A percentile compares a stretch with the other conserved stretches of the same genome.
phyloP scores from a whole-genome alignment of 1,284 basidiomycete species.

The Ceratorhiza oryzae-sativae region DNA sequence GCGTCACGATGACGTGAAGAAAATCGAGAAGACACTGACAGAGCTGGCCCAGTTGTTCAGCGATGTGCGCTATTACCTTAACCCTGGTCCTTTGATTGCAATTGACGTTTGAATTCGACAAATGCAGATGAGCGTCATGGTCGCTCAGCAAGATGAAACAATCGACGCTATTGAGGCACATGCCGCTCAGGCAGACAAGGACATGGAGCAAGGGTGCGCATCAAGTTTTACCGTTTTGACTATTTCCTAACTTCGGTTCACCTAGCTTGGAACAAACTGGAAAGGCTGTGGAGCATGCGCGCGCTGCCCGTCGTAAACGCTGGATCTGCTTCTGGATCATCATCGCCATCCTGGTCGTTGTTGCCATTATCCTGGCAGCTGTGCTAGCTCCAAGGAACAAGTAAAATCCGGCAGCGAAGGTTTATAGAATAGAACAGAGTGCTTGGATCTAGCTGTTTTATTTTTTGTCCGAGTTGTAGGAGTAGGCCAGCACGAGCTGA shows the following conservation, averaged over 20 bases:
- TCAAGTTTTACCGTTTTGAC: neutral
- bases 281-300: slow-evolving; percentile 75
- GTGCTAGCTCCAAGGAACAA: no score
- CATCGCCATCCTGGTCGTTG: slow-evolving; percentile 28
- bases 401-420: no score
- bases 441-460: neutral
- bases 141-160: slow-evolving; percentile 80
- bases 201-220: slow-evolving; percentile 74
- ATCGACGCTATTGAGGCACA: slow-evolving; percentile 69
- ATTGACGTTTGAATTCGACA: neutral
- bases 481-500: slow-evolving; percentile 3
- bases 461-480: neutral
- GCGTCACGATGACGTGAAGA: slow-evolving; percentile 85
- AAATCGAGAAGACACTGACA: slow-evolving; percentile 85
- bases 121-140: slow-evolving; percentile 74
- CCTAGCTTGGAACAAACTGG: slow-evolving; percentile 69
- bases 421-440: neutral
- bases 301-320: slow-evolving; percentile 79
- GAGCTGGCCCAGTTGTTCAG: slow-evolving; percentile 90
- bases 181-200: slow-evolving; percentile 66
- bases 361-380: slow-evolving; percentile 38
- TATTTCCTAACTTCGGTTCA: slow-evolving; percentile 10
- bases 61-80: slow-evolving; percentile 61
- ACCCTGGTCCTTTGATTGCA: slow-evolving; percentile 24
- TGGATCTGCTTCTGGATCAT: slow-evolving; percentile 75